Base-by-base conservation (phyloP, 176 grass and related monocot genomes). In the Carex pumila region DNA sequence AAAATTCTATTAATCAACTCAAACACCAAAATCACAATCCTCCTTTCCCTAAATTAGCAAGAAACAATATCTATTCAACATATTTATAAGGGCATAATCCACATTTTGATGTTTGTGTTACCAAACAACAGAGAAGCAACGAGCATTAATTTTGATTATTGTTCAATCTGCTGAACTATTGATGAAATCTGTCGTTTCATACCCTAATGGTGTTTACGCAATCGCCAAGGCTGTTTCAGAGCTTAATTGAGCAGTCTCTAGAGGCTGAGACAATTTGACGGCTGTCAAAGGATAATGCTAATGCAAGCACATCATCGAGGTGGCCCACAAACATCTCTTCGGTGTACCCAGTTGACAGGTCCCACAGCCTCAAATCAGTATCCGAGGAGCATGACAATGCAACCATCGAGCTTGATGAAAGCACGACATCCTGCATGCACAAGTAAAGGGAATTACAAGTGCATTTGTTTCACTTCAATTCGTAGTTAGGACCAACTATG, bases 181-280 rank as follows among this genome's bases (percentile, higher is more conserved):
- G 13, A 69, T 7, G 32, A 39, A 8, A 68, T 1, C 31, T 43
- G 30, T 18, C 18, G 31, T 32, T 79, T 79, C 14, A 68, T 54
- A 83, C 80, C 79, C 83, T 79, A 29, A 98, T 98, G 11, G 95
- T 98, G 89, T 98, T 94, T 82, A 93, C 94, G 92, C 95, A 98
- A 79, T 98, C 90, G 12, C 92, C 92, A 17, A 98, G 90, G 2
- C 89, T 98, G 86, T 94, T 98, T 92, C 95, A 98, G 1, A 98
- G 87, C 89, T 97, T 97, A 72, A 97, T 97, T 65, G 90, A 94
- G 34, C 87, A 84, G 57, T 97, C 95, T 36, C 90, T 92, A 36
- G 95, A 90, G 4, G 90, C 95, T 6, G 95, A 97, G 7, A 97
- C 89, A 68, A 97, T 97, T 90, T 93, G 89, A 32, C 95, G 82